phyloP scores from a whole-genome alignment of 176 grass and related monocot species.

The Musa itinerans region DNA sequence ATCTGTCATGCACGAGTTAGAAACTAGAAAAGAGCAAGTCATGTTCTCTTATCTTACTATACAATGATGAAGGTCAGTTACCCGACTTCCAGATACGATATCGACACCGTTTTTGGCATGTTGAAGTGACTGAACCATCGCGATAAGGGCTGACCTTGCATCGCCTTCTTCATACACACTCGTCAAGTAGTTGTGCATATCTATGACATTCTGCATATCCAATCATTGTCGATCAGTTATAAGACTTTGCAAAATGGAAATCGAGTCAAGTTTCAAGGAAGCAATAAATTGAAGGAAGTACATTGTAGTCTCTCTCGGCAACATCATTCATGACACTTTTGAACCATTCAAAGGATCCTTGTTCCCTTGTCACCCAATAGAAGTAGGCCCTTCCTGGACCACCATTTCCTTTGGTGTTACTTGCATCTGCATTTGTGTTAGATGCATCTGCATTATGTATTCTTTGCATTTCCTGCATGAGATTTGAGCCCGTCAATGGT shows the following conservation, averaged over 20 bases:
- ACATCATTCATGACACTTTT: constrained; percentile 99
- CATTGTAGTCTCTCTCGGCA: constrained; percentile 75
- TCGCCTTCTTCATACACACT: constrained; percentile 99
- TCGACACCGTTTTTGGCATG: constrained; percentile 94
- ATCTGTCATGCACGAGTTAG: constrained; percentile 42
- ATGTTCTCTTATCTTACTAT: not conserved
- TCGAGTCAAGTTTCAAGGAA: not conserved
- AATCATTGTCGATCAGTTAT: constrained; percentile 3
- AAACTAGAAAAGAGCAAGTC: not conserved
- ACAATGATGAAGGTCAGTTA: constrained; percentile 9
- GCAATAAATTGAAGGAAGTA: constrained; percentile 16
- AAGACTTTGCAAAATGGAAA: not conserved
- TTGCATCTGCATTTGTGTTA: not conserved
- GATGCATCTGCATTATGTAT: constrained; percentile 43
- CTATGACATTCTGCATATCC: constrained; percentile 71
- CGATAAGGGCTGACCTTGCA: constrained; percentile 89
- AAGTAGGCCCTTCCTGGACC: constrained; percentile 93
- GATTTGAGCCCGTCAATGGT: constrained; percentile 18
- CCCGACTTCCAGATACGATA: constrained; percentile 89
- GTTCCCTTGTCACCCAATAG: constrained; percentile 99
- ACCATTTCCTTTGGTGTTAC: constrained; percentile 52
- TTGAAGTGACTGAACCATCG: constrained; percentile 95
- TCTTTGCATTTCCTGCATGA: constrained; percentile 58
- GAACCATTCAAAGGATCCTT: constrained; percentile 99
- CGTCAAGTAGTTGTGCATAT: constrained; percentile 99